Evolutionary conservation across 805 yeast genomes (phyloP).

Genomic region (Schizosaccharomyces lindneri): DNA sequence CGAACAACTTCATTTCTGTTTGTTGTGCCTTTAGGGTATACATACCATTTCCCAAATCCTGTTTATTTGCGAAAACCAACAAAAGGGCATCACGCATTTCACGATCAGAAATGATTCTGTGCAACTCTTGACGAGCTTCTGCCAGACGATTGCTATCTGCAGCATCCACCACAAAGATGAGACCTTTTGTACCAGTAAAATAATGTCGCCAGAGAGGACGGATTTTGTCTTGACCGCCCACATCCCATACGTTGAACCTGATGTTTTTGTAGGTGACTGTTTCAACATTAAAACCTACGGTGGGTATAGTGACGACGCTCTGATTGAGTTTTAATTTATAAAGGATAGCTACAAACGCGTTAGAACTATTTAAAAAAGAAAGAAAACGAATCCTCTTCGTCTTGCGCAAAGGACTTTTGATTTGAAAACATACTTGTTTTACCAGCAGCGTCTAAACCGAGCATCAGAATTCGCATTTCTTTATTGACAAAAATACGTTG

Average conservation of each 20-base stretch:
- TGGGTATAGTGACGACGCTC: slow-evolving; percentile 57
- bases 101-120: slow-evolving; percentile 54
- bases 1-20: too few relatives aligned
- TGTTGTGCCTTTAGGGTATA: too few relatives aligned
- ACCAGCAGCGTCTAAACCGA: slow-evolving; percentile 84
- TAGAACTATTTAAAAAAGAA: too few relatives aligned
- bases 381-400: too few relatives aligned
- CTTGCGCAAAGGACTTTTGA: neutral
- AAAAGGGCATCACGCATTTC: slow-evolving; percentile 60
- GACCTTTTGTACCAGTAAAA: slow-evolving; percentile 76
- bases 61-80: slow-evolving; percentile 73
- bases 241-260: slow-evolving; percentile 77
- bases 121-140: slow-evolving; percentile 55
- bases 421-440: slow-evolving; percentile 29
- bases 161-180: slow-evolving; percentile 74
- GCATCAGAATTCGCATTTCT: slow-evolving; percentile 42
- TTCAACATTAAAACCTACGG: slow-evolving; percentile 47
- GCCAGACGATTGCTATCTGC: slow-evolving; percentile 46
- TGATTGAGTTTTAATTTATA: slow-evolving; percentile 30
- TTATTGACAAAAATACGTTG: neutral
- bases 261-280: slow-evolving; percentile 61
- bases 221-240: slow-evolving; percentile 85
- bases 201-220: slow-evolving; percentile 91
- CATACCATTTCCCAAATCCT: slow-evolving; percentile 28
- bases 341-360: slow-evolving; percentile 24